Percentiles rank a stretch among this genome's conserved stretches.
Evolutionary conservation across 1,284 basidiomycete species (phyloP).

Genomic region (Sanghuangporus sanghuang): DNA sequence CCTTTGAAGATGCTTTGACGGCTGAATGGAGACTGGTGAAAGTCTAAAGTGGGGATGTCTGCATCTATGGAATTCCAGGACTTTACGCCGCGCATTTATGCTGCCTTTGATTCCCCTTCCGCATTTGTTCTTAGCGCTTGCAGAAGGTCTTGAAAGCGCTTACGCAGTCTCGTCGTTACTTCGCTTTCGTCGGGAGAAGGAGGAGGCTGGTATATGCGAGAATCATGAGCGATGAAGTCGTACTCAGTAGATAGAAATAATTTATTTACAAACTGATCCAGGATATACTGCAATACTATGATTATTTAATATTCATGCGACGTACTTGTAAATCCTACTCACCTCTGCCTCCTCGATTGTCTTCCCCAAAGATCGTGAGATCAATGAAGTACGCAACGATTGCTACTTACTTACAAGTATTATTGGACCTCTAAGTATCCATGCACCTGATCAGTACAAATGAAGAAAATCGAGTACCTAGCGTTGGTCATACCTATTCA

Average conservation of each 20-base stretch:
- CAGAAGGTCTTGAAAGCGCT: conserved; percentile 25
- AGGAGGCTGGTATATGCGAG: conserved; percentile 21
- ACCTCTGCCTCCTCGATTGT: conserved; percentile 30
- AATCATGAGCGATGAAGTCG: background rate
- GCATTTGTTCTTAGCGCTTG: conserved; percentile 23
- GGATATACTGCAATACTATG: conserved; percentile 22
- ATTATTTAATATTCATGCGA: background rate
- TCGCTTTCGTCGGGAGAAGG: conserved; percentile 26
- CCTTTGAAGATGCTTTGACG: conserved; percentile 2
- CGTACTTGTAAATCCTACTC: background rate
- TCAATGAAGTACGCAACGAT: background rate
- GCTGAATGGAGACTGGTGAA: conserved; percentile 2
- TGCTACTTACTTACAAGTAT: conserved; percentile 4
- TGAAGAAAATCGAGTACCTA: background rate
- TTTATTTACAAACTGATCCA: conserved; percentile 26
- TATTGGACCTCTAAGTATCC: conserved; percentile 9
- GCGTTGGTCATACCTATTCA: conserved; percentile 9
- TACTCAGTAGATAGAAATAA: background rate
- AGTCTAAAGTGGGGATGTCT: background rate
- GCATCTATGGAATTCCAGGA: background rate
- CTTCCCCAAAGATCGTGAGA: conserved; percentile 13
- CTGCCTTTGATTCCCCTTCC: conserved; percentile 20
- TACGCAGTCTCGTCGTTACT: conserved; percentile 24
- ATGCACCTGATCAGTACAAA: background rate
- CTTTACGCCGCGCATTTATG: background rate